Evolutionary conservation across 371 early-diverging fungal species (phyloP).

Genomic region (Cokeromyces recurvatus): DNA sequence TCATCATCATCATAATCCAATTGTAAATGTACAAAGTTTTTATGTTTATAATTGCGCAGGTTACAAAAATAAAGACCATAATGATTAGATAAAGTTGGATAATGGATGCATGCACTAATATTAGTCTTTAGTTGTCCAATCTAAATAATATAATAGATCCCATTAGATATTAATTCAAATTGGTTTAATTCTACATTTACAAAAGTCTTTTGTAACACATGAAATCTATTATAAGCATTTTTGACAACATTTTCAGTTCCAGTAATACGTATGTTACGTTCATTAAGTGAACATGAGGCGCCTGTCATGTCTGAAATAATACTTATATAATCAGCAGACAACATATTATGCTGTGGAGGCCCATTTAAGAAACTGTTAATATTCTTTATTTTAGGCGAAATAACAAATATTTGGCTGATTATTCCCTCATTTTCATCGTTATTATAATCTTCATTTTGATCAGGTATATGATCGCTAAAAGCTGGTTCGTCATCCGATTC

Average conservation of each 20-base stretch:
- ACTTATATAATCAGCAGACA: conserved; percentile 16
- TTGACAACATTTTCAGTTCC: conserved; percentile 17
- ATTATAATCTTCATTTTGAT: background rate
- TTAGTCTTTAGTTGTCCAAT: conserved; percentile 8
- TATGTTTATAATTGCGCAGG: conserved; percentile 20
- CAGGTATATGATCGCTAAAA: background rate
- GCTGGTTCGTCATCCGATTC: background rate
- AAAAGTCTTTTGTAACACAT: conserved; percentile 24
- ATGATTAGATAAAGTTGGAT: conserved; percentile 18
- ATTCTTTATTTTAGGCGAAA: conserved; percentile 21
- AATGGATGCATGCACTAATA: conserved; percentile 33
- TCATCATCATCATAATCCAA: background rate
- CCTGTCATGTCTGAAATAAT: conserved; percentile 16
- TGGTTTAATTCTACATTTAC: conserved; percentile 24
- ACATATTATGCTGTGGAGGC: conserved; percentile 16
- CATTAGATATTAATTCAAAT: background rate
- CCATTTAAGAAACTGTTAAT: conserved; percentile 20
- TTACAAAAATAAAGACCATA: conserved; percentile 32
- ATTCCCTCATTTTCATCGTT: background rate
- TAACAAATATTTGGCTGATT: conserved; percentile 11
- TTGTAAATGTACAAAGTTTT: conserved; percentile 8
- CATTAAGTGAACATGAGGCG: conserved; percentile 17
- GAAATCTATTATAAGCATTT: conserved; percentile 31
- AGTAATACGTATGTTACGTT: conserved; percentile 16
- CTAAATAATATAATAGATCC: conserved; percentile 10